These are phyloP conservation scores for Citrus maxima DNA, from an alignment of 345 rosid species.

Conservation along the genomic window DNA sequence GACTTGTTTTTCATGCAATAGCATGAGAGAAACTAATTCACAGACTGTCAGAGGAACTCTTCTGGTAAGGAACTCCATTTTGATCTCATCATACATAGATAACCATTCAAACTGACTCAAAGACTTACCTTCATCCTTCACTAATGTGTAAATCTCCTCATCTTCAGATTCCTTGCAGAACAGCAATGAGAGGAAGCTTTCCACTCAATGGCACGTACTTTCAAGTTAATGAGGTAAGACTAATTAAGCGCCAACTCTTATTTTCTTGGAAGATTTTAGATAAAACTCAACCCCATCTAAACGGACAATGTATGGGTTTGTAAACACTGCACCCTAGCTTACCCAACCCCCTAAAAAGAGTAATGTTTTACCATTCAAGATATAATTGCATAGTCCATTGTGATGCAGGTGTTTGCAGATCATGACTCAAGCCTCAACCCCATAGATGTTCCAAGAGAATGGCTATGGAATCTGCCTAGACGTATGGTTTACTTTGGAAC, in stretches of 20 bases:
- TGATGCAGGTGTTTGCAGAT: conserved; percentile 80
- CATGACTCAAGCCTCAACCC: conserved; percentile 78
- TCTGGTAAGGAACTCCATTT: conserved; percentile 50
- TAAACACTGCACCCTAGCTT: not conserved
- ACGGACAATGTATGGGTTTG: not conserved
- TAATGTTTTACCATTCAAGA: not conserved
- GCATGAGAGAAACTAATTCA: conserved; percentile 64
- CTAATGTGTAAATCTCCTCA: conserved; percentile 16
- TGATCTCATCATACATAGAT: not conserved
- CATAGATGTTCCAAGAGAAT: conserved; percentile 66
- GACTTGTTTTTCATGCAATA: conserved; percentile 75
- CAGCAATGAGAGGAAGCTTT: conserved; percentile 95
- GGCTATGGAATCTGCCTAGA: conserved; percentile 77
- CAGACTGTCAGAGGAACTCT: conserved; percentile 83
- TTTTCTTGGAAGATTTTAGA: not conserved
- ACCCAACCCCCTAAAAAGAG: not conserved
- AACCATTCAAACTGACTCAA: conserved; percentile 8
- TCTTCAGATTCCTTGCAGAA: conserved; percentile 86
- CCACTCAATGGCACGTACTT: conserved; percentile 94
- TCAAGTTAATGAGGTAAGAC: conserved; percentile 83
- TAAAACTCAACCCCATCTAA: not conserved
- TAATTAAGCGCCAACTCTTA: conserved; percentile 2
- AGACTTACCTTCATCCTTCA: conserved; percentile 10
- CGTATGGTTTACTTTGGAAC: conserved; percentile 86
- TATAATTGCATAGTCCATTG: not conserved